These are phyloP conservation scores for Gymnopus androsaceus DNA, from an alignment of 1,284 basidiomycete genomes.

Conservation along the genomic window DNA sequence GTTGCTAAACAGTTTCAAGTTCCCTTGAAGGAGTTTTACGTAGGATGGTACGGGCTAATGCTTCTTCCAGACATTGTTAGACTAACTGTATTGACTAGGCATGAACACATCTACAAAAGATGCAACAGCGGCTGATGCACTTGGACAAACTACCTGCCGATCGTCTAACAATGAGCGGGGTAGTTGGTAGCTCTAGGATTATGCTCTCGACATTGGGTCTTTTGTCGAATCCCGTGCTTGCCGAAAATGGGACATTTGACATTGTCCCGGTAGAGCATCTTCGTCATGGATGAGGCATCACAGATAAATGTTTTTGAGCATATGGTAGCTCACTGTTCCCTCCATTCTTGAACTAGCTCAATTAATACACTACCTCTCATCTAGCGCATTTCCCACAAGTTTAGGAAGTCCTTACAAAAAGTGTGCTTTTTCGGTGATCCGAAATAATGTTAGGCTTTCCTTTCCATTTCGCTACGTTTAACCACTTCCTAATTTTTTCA, in stretches of 20 bases:
- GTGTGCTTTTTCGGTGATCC: constrained; percentile 50
- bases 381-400: constrained; percentile 35
- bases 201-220: constrained; percentile 47
- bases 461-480: background rate
- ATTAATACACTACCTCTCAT: constrained; percentile 15
- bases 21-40: constrained; percentile 51
- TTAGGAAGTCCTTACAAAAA: constrained; percentile 32
- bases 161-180: constrained; percentile 19
- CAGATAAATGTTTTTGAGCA: constrained; percentile 49
- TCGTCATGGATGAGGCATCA: constrained; percentile 50
- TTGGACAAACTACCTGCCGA: constrained; percentile 36
- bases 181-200: constrained; percentile 32
- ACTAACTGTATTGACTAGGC: constrained; percentile 35
- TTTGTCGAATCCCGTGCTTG: constrained; percentile 41
- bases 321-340: constrained; percentile 34
- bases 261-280: constrained; percentile 40
- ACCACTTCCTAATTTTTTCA: background rate
- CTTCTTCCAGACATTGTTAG: background rate
- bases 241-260: constrained; percentile 31
- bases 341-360: constrained; percentile 10
- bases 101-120: constrained; percentile 45
- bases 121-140: constrained; percentile 36
- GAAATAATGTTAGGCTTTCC: constrained; percentile 39
- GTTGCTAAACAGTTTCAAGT: too few species aligned
- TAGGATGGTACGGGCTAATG: constrained; percentile 41